phyloP scores from a whole-genome alignment of 805 yeast species.

The Candida boidinii region DNA sequence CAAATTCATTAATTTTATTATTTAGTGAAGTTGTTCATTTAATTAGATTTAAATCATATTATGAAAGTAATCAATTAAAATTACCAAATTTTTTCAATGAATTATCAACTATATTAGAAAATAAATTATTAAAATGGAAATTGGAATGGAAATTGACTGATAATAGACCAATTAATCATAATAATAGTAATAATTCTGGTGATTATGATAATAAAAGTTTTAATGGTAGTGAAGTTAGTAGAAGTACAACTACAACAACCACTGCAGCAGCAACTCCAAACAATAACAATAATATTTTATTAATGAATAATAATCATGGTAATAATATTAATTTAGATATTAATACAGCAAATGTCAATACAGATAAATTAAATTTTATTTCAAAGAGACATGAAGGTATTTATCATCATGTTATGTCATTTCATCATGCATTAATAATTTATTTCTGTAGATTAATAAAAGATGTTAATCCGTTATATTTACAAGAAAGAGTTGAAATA shows the following conservation, averaged over 20 bases:
- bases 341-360: constrained; percentile 1
- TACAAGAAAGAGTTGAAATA: constrained; percentile 55
- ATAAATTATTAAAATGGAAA: constrained; percentile 53
- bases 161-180: constrained; percentile 9
- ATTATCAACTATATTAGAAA: constrained; percentile 33
- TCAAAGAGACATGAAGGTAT: constrained; percentile 62
- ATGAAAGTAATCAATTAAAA: constrained; percentile 24
- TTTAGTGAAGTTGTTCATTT: constrained; percentile 68
- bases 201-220: background rate
- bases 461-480: constrained; percentile 40
- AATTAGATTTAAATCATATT: constrained; percentile 52
- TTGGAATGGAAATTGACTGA: constrained; percentile 60
- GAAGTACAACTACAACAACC: background rate
- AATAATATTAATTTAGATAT: background rate
- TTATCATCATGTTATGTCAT: constrained; percentile 73
- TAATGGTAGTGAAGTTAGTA: too few relatives aligned
- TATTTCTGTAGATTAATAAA: constrained; percentile 63
- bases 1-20: constrained; percentile 65
- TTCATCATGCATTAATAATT: constrained; percentile 62
- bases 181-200: background rate
- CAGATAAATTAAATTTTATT: constrained; percentile 24
- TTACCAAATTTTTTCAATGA: constrained; percentile 28
- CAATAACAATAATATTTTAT: background rate
- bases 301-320: background rate
- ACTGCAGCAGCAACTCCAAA: background rate